Conservation (phyloP, 2,329 filamentous ascomycete genomes). For the Hypoxylon sp. region DNA sequence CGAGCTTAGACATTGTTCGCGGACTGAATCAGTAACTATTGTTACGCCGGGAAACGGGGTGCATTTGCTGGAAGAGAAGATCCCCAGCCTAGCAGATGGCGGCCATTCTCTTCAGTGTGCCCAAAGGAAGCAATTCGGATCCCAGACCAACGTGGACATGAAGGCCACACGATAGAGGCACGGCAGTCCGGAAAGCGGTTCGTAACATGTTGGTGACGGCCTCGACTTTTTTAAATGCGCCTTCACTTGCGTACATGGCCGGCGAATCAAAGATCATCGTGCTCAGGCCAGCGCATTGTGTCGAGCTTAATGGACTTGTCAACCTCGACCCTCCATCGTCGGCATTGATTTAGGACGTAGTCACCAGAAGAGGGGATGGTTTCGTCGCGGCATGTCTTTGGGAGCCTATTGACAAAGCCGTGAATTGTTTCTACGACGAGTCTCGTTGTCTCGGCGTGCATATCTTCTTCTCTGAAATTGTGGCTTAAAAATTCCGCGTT, state of each 20-base stretch:
- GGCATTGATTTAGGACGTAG: neutral
- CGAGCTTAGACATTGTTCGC: constrained; percentile 9
- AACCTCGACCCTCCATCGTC: constrained; percentile 1
- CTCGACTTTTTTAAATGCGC: constrained; percentile 18
- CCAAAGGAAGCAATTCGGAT: constrained; percentile 6
- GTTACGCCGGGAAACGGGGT: constrained; percentile 23
- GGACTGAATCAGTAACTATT: constrained; percentile 1
- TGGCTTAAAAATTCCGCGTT: neutral
- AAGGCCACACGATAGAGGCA: constrained; percentile 32
- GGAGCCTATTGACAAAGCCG: constrained; percentile 6
- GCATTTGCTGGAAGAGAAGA: constrained; percentile 27
- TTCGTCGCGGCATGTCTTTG: constrained; percentile 3
- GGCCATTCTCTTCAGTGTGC: constrained; percentile 19
- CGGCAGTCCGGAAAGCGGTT: constrained; percentile 16
- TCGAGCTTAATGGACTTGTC: neutral
- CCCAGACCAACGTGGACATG: constrained; percentile 43
- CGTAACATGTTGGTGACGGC: constrained; percentile 32
- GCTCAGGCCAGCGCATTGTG: neutral
- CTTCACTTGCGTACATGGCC: constrained; percentile 17
- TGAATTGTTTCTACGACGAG: neutral
- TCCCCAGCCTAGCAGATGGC: constrained; percentile 37
- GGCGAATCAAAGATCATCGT: neutral
- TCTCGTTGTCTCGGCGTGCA: neutral
- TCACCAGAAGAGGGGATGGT: neutral
- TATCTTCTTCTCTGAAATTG: neutral